Conservation (phyloP, 768 basidiomycete genomes). For the Suillus clintonianus region DNA sequence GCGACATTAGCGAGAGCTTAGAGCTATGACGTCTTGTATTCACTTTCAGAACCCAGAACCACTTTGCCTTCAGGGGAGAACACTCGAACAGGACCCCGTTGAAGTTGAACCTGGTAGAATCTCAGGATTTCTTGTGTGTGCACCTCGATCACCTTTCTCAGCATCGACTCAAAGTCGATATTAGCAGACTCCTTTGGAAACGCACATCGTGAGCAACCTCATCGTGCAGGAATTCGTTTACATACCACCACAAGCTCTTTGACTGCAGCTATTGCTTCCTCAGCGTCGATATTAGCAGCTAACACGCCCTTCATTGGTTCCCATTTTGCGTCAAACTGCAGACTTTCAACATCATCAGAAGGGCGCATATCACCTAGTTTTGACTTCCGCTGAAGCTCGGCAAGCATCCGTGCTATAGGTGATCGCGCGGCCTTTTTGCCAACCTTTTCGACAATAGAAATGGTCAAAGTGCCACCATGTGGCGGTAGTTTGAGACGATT, state of each 20-base stretch:
- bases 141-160: conserved; percentile 60
- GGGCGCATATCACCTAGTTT: conserved; percentile 57
- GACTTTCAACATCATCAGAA: conserved; percentile 76
- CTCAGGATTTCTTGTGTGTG: conserved; percentile 68
- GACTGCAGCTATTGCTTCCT: conserved; percentile 44
- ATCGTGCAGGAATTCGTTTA: conserved; percentile 6
- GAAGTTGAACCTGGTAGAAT: conserved; percentile 56
- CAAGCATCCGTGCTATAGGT: conserved; percentile 54
- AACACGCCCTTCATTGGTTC: conserved; percentile 69
- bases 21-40: conserved; percentile 8
- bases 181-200: conserved; percentile 56
- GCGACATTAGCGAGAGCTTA: conserved; percentile 5
- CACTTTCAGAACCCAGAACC: conserved; percentile 57
- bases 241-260: conserved; percentile 60
- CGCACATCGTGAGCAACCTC: neutral
- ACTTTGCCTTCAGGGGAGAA: conserved; percentile 68
- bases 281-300: conserved; percentile 55
- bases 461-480: conserved; percentile 71
- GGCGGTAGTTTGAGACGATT: conserved; percentile 49
- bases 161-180: conserved; percentile 73
- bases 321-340: conserved; percentile 76
- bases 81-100: conserved; percentile 50
- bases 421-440: conserved; percentile 52
- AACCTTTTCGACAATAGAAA: conserved; percentile 63
- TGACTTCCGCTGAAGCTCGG: conserved; percentile 62